These are phyloP conservation scores for Rhizopus delemar DNA, from an alignment of 371 early-diverging fungal genomes.

Conservation along the genomic window DNA sequence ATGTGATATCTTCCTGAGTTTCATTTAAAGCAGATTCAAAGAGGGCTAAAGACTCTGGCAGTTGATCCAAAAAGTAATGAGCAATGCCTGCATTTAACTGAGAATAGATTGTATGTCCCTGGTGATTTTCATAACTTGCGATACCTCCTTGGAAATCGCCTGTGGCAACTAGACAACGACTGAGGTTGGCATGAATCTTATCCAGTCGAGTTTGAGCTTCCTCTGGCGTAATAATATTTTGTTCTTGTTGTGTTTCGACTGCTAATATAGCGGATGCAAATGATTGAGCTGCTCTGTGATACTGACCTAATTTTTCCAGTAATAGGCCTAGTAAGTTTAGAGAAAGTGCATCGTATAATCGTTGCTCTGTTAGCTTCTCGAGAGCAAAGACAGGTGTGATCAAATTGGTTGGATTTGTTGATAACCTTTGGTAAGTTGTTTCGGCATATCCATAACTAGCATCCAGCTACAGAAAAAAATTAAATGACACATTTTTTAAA, in stretches of 20 bases:
- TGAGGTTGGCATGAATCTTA: constrained; percentile 60
- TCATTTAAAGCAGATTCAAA: constrained; percentile 75
- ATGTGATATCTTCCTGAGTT: constrained; percentile 47
- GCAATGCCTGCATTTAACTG: constrained; percentile 75
- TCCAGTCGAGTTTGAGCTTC: constrained; percentile 25
- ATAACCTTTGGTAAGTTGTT: constrained; percentile 49
- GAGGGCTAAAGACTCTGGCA: constrained; percentile 66
- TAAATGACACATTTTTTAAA: constrained; percentile 1
- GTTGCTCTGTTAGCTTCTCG: constrained; percentile 73
- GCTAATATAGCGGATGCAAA: constrained; percentile 63
- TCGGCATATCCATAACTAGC: constrained; percentile 74
- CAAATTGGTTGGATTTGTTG: constrained; percentile 15
- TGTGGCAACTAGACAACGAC: constrained; percentile 61
- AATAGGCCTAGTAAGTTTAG: constrained; percentile 76
- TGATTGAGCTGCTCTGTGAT: constrained; percentile 66
- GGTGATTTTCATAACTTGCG: constrained; percentile 43
- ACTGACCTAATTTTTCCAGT: constrained; percentile 71
- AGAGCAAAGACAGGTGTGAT: constrained; percentile 68
- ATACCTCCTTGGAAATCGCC: constrained; percentile 56
- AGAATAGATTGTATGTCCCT: constrained; percentile 46
- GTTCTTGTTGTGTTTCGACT: constrained; percentile 41
- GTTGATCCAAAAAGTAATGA: constrained; percentile 69
- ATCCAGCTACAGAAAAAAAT: constrained; percentile 47
- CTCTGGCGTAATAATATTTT: constrained; percentile 19
- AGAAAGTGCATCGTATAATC: constrained; percentile 59